Evolutionary conservation across 2,329 filamentous ascomycete species (phyloP).

Genomic region (Kalmusia sp.): DNA sequence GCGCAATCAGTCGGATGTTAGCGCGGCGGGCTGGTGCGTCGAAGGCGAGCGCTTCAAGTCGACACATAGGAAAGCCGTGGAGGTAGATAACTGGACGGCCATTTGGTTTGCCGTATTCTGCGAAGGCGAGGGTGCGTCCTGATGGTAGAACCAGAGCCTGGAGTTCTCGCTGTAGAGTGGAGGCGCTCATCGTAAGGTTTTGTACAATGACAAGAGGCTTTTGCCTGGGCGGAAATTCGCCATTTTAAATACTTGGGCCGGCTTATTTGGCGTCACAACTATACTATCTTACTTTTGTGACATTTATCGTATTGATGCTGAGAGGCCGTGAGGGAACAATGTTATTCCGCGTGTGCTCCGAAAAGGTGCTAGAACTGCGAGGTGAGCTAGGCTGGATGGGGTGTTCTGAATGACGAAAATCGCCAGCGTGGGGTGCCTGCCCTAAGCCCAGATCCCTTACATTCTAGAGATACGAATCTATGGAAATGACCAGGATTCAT

Average conservation of each 20-base stretch:
- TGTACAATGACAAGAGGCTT: not conserved
- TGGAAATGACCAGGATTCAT: no score
- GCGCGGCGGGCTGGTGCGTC: not conserved
- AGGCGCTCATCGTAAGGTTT: not conserved
- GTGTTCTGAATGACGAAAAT: no score
- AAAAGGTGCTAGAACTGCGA: not conserved
- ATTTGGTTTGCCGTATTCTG: not conserved
- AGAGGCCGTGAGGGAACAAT: not conserved
- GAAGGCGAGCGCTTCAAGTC: slow-evolving; percentile 1
- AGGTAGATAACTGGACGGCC: slow-evolving; percentile 2
- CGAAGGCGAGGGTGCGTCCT: not conserved
- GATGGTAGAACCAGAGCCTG: not conserved
- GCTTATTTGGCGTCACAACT: not conserved
- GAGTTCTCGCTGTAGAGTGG: not conserved
- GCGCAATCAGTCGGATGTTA: slow-evolving; percentile 5
- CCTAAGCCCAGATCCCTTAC: no score
- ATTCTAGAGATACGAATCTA: no score
- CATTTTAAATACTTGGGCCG: not conserved
- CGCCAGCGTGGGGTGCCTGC: no score
- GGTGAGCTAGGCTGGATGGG: not conserved
- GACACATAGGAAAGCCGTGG: slow-evolving; percentile 2
- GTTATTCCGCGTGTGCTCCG: not conserved
- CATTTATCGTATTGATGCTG: not conserved
- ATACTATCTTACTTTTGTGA: not conserved
- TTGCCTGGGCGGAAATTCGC: no score